A percentile compares a stretch with the other conserved stretches of the same genome.
Conservation (phyloP, 2,329 filamentous ascomycete genomes). For the Cadophora gregata region DNA sequence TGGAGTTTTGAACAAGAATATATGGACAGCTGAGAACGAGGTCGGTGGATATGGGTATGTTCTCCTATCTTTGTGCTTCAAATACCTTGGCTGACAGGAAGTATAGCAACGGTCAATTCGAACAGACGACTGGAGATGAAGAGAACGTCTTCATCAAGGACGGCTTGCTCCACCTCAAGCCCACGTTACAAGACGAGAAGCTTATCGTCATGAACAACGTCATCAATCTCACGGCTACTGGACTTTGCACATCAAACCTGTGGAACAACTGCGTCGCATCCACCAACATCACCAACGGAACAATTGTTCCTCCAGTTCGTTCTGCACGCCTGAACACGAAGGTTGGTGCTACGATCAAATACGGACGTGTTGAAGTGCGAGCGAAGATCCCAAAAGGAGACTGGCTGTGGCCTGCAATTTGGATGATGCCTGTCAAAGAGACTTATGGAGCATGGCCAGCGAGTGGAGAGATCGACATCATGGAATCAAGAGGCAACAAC, state of each 20-base stretch:
- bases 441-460: constrained; percentile 27
- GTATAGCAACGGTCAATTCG: constrained; percentile 24
- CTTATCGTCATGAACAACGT: constrained; percentile 18
- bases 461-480: constrained; percentile 26
- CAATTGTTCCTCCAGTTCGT: constrained; percentile 75
- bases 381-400: constrained; percentile 27
- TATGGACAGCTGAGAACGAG: constrained; percentile 22
- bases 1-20: constrained; percentile 22
- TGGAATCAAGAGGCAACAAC: constrained; percentile 28
- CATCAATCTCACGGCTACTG: constrained; percentile 21
- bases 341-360: constrained; percentile 54
- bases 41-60: constrained; percentile 25
- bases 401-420: constrained; percentile 29
- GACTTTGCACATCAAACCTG: constrained; percentile 21
- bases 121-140: constrained; percentile 21
- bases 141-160: constrained; percentile 26
- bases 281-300: constrained; percentile 49
- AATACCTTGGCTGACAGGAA: not conserved
- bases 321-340: constrained; percentile 79
- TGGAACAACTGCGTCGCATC: constrained; percentile 23
- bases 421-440: constrained; percentile 23
- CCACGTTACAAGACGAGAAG: constrained; percentile 23
- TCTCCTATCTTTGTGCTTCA: too few species aligned
- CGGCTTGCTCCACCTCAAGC: constrained; percentile 22
- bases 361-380: constrained; percentile 26